Conservation (phyloP, 164 flowering plant genomes). For the Platanus orientalis region DNA sequence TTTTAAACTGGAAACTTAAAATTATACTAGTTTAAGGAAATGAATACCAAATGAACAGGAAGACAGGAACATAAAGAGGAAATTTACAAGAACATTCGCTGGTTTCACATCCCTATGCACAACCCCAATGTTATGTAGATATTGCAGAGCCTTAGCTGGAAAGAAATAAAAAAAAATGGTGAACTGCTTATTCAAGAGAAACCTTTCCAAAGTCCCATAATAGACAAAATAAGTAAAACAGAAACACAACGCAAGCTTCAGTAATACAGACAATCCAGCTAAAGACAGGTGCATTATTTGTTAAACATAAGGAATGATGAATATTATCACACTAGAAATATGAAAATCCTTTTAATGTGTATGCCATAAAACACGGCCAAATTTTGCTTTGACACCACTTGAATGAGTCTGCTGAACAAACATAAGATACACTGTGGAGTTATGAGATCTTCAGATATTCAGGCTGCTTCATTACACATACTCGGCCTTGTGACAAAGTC, state of each 20-base stretch:
- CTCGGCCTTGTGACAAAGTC: too few relatives aligned
- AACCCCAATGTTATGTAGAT: constrained; percentile 82
- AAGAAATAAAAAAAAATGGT: constrained; percentile 11
- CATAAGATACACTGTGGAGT: too few relatives aligned
- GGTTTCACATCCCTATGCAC: constrained; percentile 97
- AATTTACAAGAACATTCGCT: constrained; percentile 81
- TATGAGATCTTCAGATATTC: too few relatives aligned
- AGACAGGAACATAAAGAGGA: constrained; percentile 21
- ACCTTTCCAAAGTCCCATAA: background rate
- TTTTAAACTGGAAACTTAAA: background rate
- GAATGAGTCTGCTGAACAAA: too few relatives aligned
- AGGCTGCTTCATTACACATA: too few relatives aligned
- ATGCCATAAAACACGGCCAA: too few relatives aligned
- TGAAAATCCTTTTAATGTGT: too few relatives aligned
- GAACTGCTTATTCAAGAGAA: constrained; percentile 1
- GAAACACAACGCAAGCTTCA: background rate
- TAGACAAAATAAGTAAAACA: background rate
- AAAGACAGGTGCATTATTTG: background rate
- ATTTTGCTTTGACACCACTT: too few relatives aligned
- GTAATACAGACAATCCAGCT: background rate
- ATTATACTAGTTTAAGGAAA: background rate
- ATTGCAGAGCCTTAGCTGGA: constrained; percentile 82
- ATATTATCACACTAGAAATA: background rate
- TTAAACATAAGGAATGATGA: background rate
- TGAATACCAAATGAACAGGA: constrained; percentile 4